A percentile compares a stretch with the other conserved stretches of the same genome.
Evolutionary conservation across 495 filamentous ascomycete genomes (phyloP).

Genomic region (Aspergillus ellipticus): DNA sequence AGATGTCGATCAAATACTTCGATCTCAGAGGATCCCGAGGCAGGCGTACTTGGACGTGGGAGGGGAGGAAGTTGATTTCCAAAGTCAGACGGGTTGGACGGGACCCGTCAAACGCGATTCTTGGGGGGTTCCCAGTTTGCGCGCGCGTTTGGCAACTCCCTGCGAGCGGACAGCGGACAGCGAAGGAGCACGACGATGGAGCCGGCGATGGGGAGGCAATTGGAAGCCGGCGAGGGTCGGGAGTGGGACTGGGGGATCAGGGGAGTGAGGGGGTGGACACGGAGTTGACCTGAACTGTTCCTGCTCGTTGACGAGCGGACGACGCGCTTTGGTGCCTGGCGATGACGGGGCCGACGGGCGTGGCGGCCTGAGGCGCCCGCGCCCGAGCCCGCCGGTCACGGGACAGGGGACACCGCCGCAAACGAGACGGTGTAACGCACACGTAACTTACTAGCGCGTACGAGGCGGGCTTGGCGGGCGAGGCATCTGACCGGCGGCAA

Average conservation of each 20-base stretch:
- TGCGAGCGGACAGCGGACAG: neutral
- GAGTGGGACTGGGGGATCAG: constrained; percentile 9
- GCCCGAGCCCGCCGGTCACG: neutral
- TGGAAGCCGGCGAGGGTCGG: neutral
- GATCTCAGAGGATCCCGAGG: neutral
- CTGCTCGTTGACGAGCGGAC: constrained; percentile 8
- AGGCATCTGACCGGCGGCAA: constrained; percentile 3
- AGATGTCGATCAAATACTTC: neutral
- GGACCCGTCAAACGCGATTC: constrained; percentile 17
- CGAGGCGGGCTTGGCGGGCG: neutral
- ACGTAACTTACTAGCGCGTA: neutral
- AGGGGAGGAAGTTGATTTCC: too few species aligned
- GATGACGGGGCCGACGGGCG: constrained; percentile 3
- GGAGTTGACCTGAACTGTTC: neutral
- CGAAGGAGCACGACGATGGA: neutral
- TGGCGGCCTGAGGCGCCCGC: constrained; percentile 4
- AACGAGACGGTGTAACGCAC: neutral
- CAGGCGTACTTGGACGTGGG: constrained; percentile 13
- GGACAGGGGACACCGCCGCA: neutral
- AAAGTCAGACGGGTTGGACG: neutral
- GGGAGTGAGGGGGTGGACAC: constrained; percentile 7
- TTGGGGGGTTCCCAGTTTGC: constrained; percentile 11
- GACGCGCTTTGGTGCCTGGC: constrained; percentile 22
- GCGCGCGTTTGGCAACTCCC: constrained; percentile 9
- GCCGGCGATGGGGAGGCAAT: neutral